Evolutionary conservation across 352 stramenopile genomes (phyloP), one percentile per base, ranked within the genome.

Genomic region (Globisporangium uncinulatum): DNA sequence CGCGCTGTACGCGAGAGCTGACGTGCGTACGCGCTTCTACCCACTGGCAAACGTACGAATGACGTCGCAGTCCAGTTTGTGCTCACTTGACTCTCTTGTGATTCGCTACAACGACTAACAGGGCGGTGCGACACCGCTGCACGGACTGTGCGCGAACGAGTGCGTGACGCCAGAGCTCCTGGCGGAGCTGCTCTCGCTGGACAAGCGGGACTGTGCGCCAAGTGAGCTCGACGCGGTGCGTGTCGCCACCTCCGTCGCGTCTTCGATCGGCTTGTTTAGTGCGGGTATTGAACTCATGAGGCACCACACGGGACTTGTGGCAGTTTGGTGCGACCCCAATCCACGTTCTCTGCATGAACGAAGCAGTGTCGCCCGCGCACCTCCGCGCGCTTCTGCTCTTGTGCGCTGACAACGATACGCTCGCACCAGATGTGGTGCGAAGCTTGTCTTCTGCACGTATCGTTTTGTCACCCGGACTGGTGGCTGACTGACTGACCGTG

Each of bases 291-390:
- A 37, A 37, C 19, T 6, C 6, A 4, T 6, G 13, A 29, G 24
- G 7, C 17, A 19, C 17, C 1, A 6, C 4, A 52, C 31, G 1
- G 11, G n/a, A 15, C 19, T 20, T 19, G 10, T 24, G 45, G 6
- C 24, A 91, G 76, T 84, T 74, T 56, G 78, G 76, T 31, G 71
- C 75, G 15, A 83, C 73, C 11, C 65, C 81, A 4, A 62, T 91
- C 19, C 81, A 91, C 53, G 39, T 81, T 9, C 51, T 91, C n/a
- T 89, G 78, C 36, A 83, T 78, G 69, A 89, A 89, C 47, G 75
- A 81, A 19, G 29, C 61, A 0, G 67, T 86, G 13, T 65, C 65
- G 5, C 57, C 64, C 3, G 63, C 74, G 3, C 55, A 71, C 1
- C 57, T 89, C 36, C 65, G 71, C 1, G 59, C 65, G 1, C 52